phyloP scores from a whole-genome alignment of 2,329 filamentous ascomycete genomes.

The Monascus ruber region DNA sequence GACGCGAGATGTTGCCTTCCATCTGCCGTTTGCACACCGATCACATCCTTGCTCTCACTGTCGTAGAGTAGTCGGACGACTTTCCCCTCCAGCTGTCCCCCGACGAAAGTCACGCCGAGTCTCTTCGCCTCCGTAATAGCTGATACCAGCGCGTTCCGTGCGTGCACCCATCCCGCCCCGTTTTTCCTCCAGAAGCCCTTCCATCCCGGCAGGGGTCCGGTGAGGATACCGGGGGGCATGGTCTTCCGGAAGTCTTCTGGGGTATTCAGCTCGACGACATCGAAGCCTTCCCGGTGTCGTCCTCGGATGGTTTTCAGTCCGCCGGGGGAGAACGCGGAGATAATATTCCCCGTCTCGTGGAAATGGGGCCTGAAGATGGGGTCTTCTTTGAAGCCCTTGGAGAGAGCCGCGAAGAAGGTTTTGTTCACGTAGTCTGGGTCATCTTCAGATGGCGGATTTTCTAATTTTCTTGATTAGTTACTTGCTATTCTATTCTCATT shows the following conservation, averaged over 20 bases:
- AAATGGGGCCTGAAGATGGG: constrained; percentile 35
- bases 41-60: constrained; percentile 33
- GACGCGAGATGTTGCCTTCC: constrained; percentile 31
- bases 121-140: constrained; percentile 34
- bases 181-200: constrained; percentile 33
- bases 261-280: constrained; percentile 26
- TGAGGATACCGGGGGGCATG: constrained; percentile 42
- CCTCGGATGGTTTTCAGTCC: constrained; percentile 28
- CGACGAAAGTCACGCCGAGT: constrained; percentile 38
- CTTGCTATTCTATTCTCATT: background rate
- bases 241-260: constrained; percentile 38
- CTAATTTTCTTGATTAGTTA: background rate
- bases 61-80: constrained; percentile 30
- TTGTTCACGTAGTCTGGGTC: constrained; percentile 10
- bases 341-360: constrained; percentile 33
- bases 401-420: constrained; percentile 16
- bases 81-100: constrained; percentile 27
- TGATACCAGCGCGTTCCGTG: constrained; percentile 37
- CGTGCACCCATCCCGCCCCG: constrained; percentile 44
- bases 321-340: constrained; percentile 31
- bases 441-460: constrained; percentile 6
- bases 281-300: constrained; percentile 20
- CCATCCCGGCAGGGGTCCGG: constrained; percentile 40
- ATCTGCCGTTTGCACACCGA: constrained; percentile 35
- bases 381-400: constrained; percentile 34